Percentiles rank a stretch among this genome's conserved stretches.
phyloP scores from a whole-genome alignment of 2,329 filamentous ascomycete genomes.

The Emergomyces pasteurianus region DNA sequence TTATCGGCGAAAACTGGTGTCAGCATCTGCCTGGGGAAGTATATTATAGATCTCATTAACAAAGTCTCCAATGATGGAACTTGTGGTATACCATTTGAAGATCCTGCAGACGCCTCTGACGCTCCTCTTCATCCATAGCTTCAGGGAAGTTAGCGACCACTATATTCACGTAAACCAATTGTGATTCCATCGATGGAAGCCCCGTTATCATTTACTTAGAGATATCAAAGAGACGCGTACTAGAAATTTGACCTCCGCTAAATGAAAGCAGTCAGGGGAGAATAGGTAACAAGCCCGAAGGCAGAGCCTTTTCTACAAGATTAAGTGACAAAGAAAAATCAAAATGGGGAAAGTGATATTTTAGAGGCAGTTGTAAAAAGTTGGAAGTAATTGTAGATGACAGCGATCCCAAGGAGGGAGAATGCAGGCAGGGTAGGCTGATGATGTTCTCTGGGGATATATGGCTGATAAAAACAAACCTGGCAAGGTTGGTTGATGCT shows the following conservation, averaged over 20 bases:
- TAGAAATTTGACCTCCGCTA: neutral
- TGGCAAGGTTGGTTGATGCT: neutral
- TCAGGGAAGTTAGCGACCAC: neutral
- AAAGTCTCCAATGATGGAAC: neutral
- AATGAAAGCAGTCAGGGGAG: neutral
- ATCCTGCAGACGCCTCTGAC: constrained; percentile 14
- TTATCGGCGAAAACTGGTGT: neutral
- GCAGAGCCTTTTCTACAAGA: neutral
- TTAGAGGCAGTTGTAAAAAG: too few relatives aligned
- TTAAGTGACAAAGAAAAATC: neutral
- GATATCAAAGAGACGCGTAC: neutral
- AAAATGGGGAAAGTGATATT: neutral
- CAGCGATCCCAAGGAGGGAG: neutral
- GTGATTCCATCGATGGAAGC: neutral
- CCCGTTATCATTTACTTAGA: neutral
- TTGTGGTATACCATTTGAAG: constrained; percentile 20
- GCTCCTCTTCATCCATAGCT: constrained; percentile 9
- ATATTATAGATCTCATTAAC: neutral
- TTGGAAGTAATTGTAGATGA: neutral
- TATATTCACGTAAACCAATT: too few relatives aligned
- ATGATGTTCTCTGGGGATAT: neutral
- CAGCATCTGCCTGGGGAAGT: neutral
- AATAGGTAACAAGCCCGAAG: neutral
- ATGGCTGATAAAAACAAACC: neutral
- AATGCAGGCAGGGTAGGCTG: neutral